phyloP scores from a whole-genome alignment of 2,329 filamentous ascomycete species.

The Beauveria scarabaeidicola region DNA sequence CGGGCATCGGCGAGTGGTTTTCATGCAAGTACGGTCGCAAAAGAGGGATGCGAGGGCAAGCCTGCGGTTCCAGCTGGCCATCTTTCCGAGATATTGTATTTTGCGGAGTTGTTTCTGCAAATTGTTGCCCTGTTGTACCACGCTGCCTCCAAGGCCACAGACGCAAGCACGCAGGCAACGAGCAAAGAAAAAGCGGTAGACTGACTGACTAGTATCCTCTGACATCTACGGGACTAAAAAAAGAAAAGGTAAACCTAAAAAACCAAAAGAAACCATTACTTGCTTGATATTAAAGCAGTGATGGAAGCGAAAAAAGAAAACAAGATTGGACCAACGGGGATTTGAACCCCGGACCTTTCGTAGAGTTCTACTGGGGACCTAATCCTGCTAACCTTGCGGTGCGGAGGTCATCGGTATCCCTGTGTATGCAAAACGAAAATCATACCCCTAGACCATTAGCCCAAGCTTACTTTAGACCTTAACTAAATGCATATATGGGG shows the following conservation, averaged over 20 bases:
- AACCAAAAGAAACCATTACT: too few species aligned
- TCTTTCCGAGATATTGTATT: too few species aligned
- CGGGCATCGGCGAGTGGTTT: too few species aligned
- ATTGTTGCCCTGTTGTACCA: too few species aligned
- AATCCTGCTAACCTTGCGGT: constrained; percentile 9
- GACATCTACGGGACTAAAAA: too few species aligned
- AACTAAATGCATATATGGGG: not conserved
- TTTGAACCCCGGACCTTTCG: constrained; percentile 12
- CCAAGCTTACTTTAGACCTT: not conserved
- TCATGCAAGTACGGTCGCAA: not conserved
- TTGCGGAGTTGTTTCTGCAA: too few species aligned
- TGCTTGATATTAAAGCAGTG: too few species aligned
- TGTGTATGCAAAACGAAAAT: constrained; percentile 12
- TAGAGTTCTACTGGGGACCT: constrained; percentile 8
- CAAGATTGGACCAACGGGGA: constrained; percentile 8
- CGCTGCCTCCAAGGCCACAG: too few species aligned
- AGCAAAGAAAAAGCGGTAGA: too few species aligned
- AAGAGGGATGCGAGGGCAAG: not conserved
- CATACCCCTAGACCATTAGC: constrained; percentile 13
- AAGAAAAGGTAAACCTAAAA: too few species aligned
- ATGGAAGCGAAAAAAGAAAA: not conserved
- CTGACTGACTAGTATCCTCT: too few species aligned
- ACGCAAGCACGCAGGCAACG: too few species aligned
- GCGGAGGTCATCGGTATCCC: constrained; percentile 12
- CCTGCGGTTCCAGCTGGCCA: not conserved